A percentile compares a stretch with the other conserved stretches of the same genome.
These are phyloP conservation scores for Dactylellina drechsleri DNA, from an alignment of 2,329 filamentous ascomycete genomes.

Conservation along the genomic window DNA sequence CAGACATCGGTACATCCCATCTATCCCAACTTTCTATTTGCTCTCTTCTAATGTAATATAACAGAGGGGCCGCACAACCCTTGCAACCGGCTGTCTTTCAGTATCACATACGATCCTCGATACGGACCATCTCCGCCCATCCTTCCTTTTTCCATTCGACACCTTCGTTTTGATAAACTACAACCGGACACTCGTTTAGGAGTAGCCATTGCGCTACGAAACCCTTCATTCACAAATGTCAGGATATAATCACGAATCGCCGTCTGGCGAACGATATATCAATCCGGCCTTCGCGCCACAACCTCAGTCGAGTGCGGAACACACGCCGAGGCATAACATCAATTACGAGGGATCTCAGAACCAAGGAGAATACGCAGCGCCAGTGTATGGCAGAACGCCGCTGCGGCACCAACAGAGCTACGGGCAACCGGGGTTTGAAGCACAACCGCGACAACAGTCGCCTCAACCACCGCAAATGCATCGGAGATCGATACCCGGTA, in stretches of 20 bases:
- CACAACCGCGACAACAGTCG: background rate
- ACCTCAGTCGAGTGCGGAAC: slow-evolving; percentile 30
- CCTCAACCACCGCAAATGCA: slow-evolving; percentile 15
- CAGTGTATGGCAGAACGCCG: slow-evolving; percentile 41
- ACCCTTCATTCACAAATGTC: slow-evolving; percentile 30
- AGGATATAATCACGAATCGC: slow-evolving; percentile 31
- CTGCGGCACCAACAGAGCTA: slow-evolving; percentile 49
- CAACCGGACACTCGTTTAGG: slow-evolving; percentile 26
- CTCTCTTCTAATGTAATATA: too few species aligned
- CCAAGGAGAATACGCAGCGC: slow-evolving; percentile 24
- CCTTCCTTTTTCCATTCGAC: slow-evolving; percentile 19
- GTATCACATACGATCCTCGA: background rate
- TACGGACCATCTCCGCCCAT: background rate
- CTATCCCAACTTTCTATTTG: too few species aligned
- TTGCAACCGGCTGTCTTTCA: background rate
- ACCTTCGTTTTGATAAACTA: slow-evolving; percentile 25
- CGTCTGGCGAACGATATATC: slow-evolving; percentile 21
- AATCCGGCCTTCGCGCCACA: slow-evolving; percentile 39
- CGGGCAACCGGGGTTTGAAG: slow-evolving; percentile 20
- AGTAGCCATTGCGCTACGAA: slow-evolving; percentile 13
- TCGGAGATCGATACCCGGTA: slow-evolving; percentile 25
- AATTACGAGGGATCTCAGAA: slow-evolving; percentile 34
- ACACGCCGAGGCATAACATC: slow-evolving; percentile 24
- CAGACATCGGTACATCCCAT: background rate
- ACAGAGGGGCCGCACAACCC: too few species aligned